These are phyloP conservation scores for Mitragyna speciosa DNA, from an alignment of 257 asterid species.

Conservation along the genomic window DNA sequence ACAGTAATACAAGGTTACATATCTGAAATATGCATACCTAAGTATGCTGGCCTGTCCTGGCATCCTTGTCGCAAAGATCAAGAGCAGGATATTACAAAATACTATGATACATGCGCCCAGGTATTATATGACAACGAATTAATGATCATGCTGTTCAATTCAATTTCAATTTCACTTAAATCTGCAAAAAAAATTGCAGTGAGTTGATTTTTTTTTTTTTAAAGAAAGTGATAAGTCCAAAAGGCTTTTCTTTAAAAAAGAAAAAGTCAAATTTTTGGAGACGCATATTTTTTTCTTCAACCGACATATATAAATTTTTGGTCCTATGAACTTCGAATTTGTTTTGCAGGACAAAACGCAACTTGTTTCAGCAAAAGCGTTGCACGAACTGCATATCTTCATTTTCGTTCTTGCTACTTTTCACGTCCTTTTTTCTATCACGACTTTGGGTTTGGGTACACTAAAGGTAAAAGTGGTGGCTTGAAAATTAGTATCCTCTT, in stretches of 20 bases:
- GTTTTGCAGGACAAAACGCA: slow-evolving; percentile 30
- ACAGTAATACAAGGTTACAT: slow-evolving; percentile 27
- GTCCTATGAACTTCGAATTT: neutral
- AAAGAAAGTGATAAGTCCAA: too few species aligned
- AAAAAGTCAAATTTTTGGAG: too few species aligned
- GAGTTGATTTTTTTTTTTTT: too few species aligned
- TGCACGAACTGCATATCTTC: slow-evolving; percentile 36
- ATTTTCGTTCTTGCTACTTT: slow-evolving; percentile 28
- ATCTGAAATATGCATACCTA: slow-evolving; percentile 26
- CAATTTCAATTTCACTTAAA: neutral
- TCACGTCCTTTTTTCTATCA: slow-evolving; percentile 28
- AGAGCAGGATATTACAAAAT: neutral
- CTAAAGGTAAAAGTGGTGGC: slow-evolving; percentile 20
- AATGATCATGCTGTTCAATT: neutral
- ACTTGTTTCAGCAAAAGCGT: slow-evolving; percentile 29
- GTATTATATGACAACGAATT: neutral
- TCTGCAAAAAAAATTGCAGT: too few species aligned
- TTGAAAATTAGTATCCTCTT: neutral
- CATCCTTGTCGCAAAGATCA: slow-evolving; percentile 27
- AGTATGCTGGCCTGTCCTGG: slow-evolving; percentile 27
- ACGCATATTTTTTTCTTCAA: too few species aligned
- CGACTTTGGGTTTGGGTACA: slow-evolving; percentile 29
- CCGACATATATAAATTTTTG: too few species aligned
- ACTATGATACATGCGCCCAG: slow-evolving; percentile 22
- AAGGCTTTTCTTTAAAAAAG: too few species aligned